Percentiles rank a stretch among this genome's conserved stretches.
Conservation (phyloP, 139 green algal species). For the Chloropicon primus region DNA sequence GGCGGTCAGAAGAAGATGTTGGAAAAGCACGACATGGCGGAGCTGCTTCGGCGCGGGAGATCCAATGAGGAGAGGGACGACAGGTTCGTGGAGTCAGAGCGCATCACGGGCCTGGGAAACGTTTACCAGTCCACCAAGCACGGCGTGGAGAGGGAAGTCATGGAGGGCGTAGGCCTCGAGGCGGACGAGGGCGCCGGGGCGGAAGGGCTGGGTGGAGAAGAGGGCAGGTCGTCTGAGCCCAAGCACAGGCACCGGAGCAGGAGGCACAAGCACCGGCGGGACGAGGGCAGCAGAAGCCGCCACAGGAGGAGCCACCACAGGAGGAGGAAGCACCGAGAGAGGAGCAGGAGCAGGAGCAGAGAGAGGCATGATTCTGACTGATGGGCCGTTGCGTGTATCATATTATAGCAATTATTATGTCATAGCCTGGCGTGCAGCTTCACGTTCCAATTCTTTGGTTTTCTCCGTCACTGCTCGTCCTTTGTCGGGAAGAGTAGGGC, state of each 20-base stretch:
- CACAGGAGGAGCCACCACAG: not conserved
- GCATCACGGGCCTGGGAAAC: not conserved
- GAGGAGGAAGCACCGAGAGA: too few species aligned
- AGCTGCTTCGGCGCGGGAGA: not conserved
- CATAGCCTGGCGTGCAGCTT: too few species aligned
- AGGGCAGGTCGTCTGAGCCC: too few species aligned
- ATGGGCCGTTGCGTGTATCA: too few species aligned
- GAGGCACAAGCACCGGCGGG: not conserved
- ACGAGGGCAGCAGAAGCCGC: not conserved
- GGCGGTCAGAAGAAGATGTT: too few species aligned
- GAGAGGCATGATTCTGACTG: not conserved
- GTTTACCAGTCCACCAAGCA: too few species aligned
- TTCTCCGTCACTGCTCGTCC: too few species aligned
- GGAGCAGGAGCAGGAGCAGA: not conserved
- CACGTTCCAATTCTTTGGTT: too few species aligned
- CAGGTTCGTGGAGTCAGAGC: not conserved
- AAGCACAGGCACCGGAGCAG: too few species aligned
- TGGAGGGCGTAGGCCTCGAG: not conserved
- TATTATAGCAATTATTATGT: too few species aligned
- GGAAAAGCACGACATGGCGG: not conserved
- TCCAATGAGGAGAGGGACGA: not conserved
- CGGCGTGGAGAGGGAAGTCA: not conserved
- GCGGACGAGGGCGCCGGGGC: not conserved
- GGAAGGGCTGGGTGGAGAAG: not conserved
- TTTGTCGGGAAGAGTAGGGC: too few species aligned